phyloP scores from a whole-genome alignment of 1,284 basidiomycete species.

The Irpex sp. region DNA sequence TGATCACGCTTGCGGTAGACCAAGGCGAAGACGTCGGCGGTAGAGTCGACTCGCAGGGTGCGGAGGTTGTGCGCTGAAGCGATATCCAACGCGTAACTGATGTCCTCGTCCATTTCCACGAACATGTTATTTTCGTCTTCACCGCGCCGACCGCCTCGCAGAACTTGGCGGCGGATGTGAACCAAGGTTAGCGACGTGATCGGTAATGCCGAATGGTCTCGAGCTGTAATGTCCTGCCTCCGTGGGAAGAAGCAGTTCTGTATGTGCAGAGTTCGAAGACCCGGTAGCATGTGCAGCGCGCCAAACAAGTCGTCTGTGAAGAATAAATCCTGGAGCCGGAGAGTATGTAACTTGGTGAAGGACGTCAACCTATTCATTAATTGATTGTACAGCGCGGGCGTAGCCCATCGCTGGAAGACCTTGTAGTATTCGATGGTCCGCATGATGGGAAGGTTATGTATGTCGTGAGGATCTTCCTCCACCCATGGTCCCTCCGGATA shows the following conservation, averaged over 20 bases:
- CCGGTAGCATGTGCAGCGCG: slow-evolving; percentile 30
- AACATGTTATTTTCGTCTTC: slow-evolving; percentile 10
- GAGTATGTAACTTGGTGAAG: slow-evolving; percentile 30
- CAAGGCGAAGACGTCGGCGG: slow-evolving; percentile 33
- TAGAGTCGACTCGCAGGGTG: slow-evolving; percentile 33
- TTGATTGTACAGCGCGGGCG: slow-evolving; percentile 21
- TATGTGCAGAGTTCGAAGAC: slow-evolving; percentile 30
- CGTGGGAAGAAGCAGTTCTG: slow-evolving; percentile 32
- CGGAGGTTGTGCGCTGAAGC: slow-evolving; percentile 31
- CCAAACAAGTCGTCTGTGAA: slow-evolving; percentile 30
- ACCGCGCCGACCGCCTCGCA: slow-evolving; percentile 7
- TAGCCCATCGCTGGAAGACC: slow-evolving; percentile 20
- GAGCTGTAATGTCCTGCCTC: slow-evolving; percentile 12
- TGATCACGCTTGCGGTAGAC: slow-evolving; percentile 23
- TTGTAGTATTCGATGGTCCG: slow-evolving; percentile 14
- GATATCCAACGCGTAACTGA: slow-evolving; percentile 23
- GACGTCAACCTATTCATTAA: slow-evolving; percentile 26
- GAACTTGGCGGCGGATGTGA: slow-evolving; percentile 21
- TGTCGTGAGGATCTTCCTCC: not conserved
- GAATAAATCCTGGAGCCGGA: slow-evolving; percentile 31
- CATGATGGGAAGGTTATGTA: slow-evolving; percentile 3
- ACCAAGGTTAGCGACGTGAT: slow-evolving; percentile 35
- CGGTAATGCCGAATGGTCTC: slow-evolving; percentile 29
- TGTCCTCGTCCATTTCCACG: slow-evolving; percentile 15
- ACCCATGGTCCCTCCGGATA: slow-evolving; percentile 6